These are phyloP conservation scores for Ulmus americana DNA, from an alignment of 331 rosid genomes.

Conservation along the genomic window DNA sequence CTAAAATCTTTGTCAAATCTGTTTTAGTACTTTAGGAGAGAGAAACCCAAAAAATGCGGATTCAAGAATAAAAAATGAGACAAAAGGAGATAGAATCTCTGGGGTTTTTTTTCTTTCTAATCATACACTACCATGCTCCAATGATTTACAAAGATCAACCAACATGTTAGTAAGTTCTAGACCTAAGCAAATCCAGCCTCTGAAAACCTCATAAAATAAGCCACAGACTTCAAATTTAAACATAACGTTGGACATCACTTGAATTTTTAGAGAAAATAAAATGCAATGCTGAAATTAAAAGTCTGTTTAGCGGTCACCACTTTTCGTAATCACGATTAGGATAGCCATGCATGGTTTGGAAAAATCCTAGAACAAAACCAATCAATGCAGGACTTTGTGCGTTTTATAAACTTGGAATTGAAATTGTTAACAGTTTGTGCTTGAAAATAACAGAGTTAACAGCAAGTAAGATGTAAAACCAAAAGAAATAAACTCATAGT, in stretches of 20 bases:
- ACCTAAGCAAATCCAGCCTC: neutral
- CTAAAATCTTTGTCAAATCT: slow-evolving; percentile 87
- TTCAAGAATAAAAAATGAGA: neutral
- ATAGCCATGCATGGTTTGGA: neutral
- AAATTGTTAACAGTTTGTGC: neutral
- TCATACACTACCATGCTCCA: neutral
- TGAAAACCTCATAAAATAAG: neutral
- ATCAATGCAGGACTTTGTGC: neutral
- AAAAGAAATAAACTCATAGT: too few species aligned
- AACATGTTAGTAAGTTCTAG: neutral
- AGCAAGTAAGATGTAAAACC: too few species aligned
- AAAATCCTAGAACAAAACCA: neutral
- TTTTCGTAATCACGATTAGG: neutral
- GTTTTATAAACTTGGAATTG: neutral
- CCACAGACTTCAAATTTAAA: neutral
- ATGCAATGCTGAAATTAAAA: neutral
- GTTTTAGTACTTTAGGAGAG: slow-evolving; percentile 38
- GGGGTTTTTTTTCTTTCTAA: neutral
- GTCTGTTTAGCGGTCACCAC: too few species aligned
- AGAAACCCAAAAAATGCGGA: neutral
- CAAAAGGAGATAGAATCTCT: neutral
- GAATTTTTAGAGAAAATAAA: neutral
- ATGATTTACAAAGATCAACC: neutral
- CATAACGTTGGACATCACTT: neutral
- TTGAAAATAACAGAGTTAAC: too few species aligned